A percentile compares a stretch with the other conserved stretches of the same genome.
These are phyloP conservation scores for Alternaria triticina DNA, from an alignment of 2,329 filamentous ascomycete genomes.

Conservation along the genomic window DNA sequence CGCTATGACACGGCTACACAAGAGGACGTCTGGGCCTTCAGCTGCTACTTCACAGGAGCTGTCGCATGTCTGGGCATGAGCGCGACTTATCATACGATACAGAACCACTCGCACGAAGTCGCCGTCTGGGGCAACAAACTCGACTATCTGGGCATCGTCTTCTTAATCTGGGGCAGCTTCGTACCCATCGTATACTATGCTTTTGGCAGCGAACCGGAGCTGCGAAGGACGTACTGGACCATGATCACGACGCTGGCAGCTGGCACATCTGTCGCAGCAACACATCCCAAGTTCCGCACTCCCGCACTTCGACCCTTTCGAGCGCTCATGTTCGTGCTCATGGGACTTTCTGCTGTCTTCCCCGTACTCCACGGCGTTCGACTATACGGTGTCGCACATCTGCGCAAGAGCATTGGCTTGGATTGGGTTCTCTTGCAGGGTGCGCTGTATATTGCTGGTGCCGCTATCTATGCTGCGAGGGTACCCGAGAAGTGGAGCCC, in stretches of 20 bases:
- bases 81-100: constrained; percentile 80
- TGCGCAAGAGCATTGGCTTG: constrained; percentile 78
- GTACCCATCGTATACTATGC: constrained; percentile 76
- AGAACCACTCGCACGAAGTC: constrained; percentile 81
- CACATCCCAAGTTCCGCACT: constrained; percentile 82
- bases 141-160: constrained; percentile 93
- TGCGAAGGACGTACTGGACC: constrained; percentile 75
- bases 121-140: constrained; percentile 87
- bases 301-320: constrained; percentile 84
- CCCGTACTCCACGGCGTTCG: constrained; percentile 79
- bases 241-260: constrained; percentile 79
- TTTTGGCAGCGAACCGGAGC: constrained; percentile 64
- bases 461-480: constrained; percentile 82
- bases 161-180: constrained; percentile 89
- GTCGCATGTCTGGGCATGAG: constrained; percentile 56
- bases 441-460: constrained; percentile 82
- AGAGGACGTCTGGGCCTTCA: constrained; percentile 47
- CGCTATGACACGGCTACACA: constrained; percentile 43
- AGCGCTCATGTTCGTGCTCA: constrained; percentile 85
- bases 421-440: constrained; percentile 83
- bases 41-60: constrained; percentile 50
- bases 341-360: constrained; percentile 83
- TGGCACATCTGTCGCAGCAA: constrained; percentile 78
- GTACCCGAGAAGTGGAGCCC: constrained; percentile 83
- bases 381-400: constrained; percentile 69